These are phyloP conservation scores for Haberlea rhodopensis DNA, from an alignment of 257 asterid species.

Conservation along the genomic window DNA sequence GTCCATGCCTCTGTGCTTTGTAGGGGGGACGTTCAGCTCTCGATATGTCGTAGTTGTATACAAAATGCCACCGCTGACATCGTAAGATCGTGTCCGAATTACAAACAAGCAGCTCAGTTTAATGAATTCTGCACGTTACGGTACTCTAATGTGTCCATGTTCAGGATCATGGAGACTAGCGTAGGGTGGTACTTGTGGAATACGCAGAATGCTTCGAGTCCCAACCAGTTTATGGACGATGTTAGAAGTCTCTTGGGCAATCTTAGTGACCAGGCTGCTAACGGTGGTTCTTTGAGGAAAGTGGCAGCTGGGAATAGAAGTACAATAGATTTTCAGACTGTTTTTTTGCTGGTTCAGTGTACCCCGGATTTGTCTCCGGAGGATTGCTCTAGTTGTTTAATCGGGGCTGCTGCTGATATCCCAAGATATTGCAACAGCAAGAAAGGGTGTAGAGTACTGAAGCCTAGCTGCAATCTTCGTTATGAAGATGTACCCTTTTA, in stretches of 20 bases:
- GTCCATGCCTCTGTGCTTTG: conserved; percentile 14
- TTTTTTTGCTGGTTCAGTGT: conserved; percentile 17
- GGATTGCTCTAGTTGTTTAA: conserved; percentile 4
- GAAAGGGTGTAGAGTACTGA: neutral
- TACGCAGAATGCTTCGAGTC: neutral
- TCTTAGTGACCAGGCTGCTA: conserved; percentile 14
- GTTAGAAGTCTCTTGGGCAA: neutral
- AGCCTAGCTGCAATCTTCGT: conserved; percentile 18
- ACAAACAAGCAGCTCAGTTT: conserved; percentile 11
- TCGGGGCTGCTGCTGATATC: neutral
- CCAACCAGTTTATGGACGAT: neutral
- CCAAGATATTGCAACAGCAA: neutral
- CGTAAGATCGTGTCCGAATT: neutral
- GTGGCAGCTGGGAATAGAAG: neutral
- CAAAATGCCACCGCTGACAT: neutral
- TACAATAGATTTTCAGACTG: neutral
- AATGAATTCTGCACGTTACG: conserved; percentile 7
- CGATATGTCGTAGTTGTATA: conserved; percentile 7
- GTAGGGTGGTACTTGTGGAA: neutral
- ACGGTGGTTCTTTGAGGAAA: conserved; percentile 8
- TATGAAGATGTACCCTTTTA: neutral
- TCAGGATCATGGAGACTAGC: neutral
- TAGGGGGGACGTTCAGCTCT: conserved; percentile 12
- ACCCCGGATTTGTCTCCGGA: conserved; percentile 14
- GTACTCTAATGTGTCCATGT: conserved; percentile 12